Evolutionary conservation across 2,329 filamentous ascomycete species (phyloP).

Genomic region (Huntiella decipiens): DNA sequence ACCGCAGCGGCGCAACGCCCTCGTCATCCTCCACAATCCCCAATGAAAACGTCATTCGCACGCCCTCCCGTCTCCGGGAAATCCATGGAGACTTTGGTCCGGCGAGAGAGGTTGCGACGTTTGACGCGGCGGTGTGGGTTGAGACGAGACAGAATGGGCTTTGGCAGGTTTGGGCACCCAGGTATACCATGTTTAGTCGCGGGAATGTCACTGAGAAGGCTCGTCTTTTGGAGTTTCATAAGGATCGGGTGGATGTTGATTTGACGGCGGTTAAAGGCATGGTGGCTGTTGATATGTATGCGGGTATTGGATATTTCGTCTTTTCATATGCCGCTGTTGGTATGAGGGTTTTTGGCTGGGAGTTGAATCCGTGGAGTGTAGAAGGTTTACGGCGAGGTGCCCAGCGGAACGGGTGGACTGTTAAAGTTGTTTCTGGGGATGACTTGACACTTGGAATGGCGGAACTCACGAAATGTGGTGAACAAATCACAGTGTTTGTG

Average conservation of each 20-base stretch:
- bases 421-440: slow-evolving; percentile 30
- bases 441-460: slow-evolving; percentile 18
- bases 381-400: slow-evolving; percentile 68
- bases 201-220: slow-evolving; percentile 84
- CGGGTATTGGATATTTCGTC: slow-evolving; percentile 84
- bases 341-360: slow-evolving; percentile 64
- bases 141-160: slow-evolving; percentile 62
- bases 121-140: slow-evolving; percentile 58
- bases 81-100: slow-evolving; percentile 57
- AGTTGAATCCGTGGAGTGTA: slow-evolving; percentile 74
- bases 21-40: background rate
- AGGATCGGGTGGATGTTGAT: background rate
- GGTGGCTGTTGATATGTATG: slow-evolving; percentile 61
- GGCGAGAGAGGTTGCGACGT: slow-evolving; percentile 20
- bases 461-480: slow-evolving; percentile 23
- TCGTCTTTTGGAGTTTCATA: slow-evolving; percentile 41
- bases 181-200: slow-evolving; percentile 85
- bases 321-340: slow-evolving; percentile 64
- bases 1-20: slow-evolving; percentile 8
- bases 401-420: slow-evolving; percentile 44
- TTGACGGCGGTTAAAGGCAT: background rate
- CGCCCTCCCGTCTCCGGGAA: slow-evolving; percentile 49
- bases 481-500: slow-evolving; percentile 46
- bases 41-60: slow-evolving; percentile 51
- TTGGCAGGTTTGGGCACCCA: slow-evolving; percentile 66